phyloP scores from a whole-genome alignment of 164 flowering plant genomes.

The Vitis rupestris region DNA sequence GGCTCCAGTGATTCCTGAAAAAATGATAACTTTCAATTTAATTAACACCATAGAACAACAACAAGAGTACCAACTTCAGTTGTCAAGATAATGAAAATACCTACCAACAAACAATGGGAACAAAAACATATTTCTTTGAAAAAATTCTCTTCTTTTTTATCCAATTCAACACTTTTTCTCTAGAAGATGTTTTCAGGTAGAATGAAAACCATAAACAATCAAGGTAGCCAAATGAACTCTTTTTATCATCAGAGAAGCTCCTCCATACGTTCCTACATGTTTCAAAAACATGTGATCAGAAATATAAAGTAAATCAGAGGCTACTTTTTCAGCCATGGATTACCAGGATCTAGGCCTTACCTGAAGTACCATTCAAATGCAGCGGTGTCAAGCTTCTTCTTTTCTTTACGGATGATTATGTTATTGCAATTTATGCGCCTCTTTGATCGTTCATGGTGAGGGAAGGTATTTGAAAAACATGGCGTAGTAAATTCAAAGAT shows the following conservation, averaged over 20 bases:
- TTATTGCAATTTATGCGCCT: constrained; percentile 10
- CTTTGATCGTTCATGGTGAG: constrained; percentile 21
- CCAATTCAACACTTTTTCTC: constrained; percentile 38
- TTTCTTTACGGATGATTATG: constrained; percentile 3
- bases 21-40: background rate
- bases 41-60: background rate
- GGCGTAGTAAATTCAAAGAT: constrained; percentile 13
- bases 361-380: constrained; percentile 29
- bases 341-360: constrained; percentile 22
- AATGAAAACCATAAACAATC: constrained; percentile 47
- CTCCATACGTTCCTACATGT: constrained; percentile 39
- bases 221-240: constrained; percentile 26
- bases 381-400: constrained; percentile 27
- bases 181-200: constrained; percentile 25
- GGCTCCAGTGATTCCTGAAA: constrained; percentile 73
- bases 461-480: constrained; percentile 11
- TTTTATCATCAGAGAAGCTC: constrained; percentile 35
- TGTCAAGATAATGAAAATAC: constrained; percentile 6
- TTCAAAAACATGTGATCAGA: background rate
- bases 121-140: constrained; percentile 54
- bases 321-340: background rate
- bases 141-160: constrained; percentile 42
- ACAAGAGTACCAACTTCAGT: background rate
- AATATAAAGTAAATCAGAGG: background rate
- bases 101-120: constrained; percentile 58